Evolutionary conservation across 495 filamentous ascomycete genomes (phyloP), one percentile per base, ranked within the genome.

Genomic region (Podospora australis): DNA sequence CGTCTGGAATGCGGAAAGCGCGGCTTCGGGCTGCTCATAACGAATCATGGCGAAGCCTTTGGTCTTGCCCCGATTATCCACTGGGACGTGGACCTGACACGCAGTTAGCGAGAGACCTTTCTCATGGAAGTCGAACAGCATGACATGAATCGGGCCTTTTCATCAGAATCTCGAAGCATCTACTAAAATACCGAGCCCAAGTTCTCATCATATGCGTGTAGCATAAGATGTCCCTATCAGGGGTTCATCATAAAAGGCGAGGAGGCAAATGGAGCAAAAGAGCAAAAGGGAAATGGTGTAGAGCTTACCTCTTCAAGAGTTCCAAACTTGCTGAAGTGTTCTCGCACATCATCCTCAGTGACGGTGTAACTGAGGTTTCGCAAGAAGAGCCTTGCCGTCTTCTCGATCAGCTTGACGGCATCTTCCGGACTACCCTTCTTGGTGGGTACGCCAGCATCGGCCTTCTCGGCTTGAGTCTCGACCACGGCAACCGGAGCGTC

Each of bases 171-270:
- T 69, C 69, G 59, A 69, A 75, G 74, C 70, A 80, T 78, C 77
- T 80, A 80, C 75, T 78, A 80, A 79, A 79, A 80, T 78, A 73
- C 65, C 70, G 68, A 72, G 70, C 74, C 75, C 74, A 71, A 53
- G 53, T 69, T 77, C 70, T 67, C 77, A 75, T 78, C 77, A 78
- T 49, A 71, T 73, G 69, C 73, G 47, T 32, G n/a, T 51, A 84
- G 81, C 83, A 92, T 96, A 81, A 86, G 90, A 78, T 97, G 91
- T 96, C 92, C 92, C 92, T 97, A 97, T 96, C 91, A 84, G 84
- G 79, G 79, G 68, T 83, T 96, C 91, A 96, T 96, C 91, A 90
- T 75, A 62, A 77, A 64, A 59, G 55, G 50, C 50, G 42, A 40
- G 16, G 41, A 39, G 40, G 40, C 19, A 20, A 24, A n/a, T 42